Evolutionary conservation across 2,329 filamentous ascomycete species (phyloP).

Genomic region (Bipolaris sorokiniana): DNA sequence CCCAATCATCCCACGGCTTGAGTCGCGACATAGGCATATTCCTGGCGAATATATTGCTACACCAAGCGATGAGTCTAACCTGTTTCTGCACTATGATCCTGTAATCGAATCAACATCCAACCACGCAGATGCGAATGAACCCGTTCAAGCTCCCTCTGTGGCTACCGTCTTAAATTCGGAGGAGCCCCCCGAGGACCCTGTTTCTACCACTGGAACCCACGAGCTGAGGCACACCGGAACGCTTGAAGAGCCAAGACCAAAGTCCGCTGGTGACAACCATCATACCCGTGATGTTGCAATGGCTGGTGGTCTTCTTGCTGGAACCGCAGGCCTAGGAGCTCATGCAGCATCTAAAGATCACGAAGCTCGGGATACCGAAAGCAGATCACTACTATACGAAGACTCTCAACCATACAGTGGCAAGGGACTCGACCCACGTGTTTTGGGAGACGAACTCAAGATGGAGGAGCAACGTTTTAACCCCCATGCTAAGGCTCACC

Average conservation of each 20-base stretch:
- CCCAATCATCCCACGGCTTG: conserved; percentile 37
- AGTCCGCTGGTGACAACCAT: conserved; percentile 30
- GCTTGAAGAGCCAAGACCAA: conserved; percentile 27
- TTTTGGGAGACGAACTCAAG: conserved; percentile 22
- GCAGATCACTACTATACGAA: conserved; percentile 18
- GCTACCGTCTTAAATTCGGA: conserved; percentile 1
- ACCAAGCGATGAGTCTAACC: conserved; percentile 35
- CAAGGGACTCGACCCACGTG: conserved; percentile 37
- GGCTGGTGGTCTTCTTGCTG: conserved; percentile 33
- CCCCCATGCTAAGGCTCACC: conserved; percentile 19
- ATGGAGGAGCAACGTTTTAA: conserved; percentile 31
- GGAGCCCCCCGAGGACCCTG: not conserved
- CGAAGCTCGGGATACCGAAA: conserved; percentile 20
- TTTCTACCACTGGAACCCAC: conserved; percentile 15
- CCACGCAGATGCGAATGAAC: not conserved
- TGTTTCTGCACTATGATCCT: conserved; percentile 27
- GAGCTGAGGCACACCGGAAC: conserved; percentile 35
- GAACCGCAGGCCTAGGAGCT: conserved; percentile 30
- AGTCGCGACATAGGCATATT: conserved; percentile 43
- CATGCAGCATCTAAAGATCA: conserved; percentile 24
- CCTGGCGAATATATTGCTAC: conserved; percentile 45
- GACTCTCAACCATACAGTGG: conserved; percentile 37
- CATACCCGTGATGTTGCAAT: conserved; percentile 36
- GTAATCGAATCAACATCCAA: conserved; percentile 11
- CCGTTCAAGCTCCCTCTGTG: conserved; percentile 1